Evolutionary conservation across 306 rosid species (phyloP).

Genomic region (Comarum palustre): DNA sequence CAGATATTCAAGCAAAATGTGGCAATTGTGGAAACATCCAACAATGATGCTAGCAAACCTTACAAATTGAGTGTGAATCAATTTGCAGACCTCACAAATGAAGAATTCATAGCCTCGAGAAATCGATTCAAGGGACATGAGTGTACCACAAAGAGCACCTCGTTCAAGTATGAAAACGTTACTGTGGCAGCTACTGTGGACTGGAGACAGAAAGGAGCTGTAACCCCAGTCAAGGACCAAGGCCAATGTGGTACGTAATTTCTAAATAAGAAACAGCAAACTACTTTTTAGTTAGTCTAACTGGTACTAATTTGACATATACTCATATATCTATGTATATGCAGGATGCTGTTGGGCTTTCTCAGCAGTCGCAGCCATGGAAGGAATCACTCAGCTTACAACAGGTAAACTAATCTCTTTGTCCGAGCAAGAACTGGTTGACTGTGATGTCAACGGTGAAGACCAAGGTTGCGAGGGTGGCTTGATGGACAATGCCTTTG

Average conservation of each 20-base stretch:
- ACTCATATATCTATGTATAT: neutral
- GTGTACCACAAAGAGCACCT: neutral
- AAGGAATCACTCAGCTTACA: neutral
- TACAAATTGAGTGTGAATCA: neutral
- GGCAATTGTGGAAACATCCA: neutral
- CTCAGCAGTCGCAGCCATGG: constrained; percentile 1
- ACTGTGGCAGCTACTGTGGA: neutral
- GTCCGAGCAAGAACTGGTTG: constrained; percentile 1
- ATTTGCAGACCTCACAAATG: constrained; percentile 1
- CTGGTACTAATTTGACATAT: neutral
- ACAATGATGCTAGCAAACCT: neutral
- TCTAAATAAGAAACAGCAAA: neutral
- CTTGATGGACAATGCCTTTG: constrained; percentile 1
- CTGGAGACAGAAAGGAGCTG: constrained; percentile 9
- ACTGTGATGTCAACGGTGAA: constrained; percentile 3
- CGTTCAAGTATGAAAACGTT: neutral
- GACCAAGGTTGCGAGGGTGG: constrained; percentile 12
- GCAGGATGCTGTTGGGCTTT: neutral
- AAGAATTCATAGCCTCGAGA: neutral
- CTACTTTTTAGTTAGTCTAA: neutral
- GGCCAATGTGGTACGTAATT: neutral
- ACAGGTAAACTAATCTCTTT: neutral
- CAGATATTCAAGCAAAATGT: neutral
- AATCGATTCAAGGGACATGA: neutral
- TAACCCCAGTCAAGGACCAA: constrained; percentile 2